Percentiles rank a stretch among this genome's conserved stretches.
phyloP scores from a whole-genome alignment of 805 yeast genomes.

The Ogataea nakhonphanomensis region DNA sequence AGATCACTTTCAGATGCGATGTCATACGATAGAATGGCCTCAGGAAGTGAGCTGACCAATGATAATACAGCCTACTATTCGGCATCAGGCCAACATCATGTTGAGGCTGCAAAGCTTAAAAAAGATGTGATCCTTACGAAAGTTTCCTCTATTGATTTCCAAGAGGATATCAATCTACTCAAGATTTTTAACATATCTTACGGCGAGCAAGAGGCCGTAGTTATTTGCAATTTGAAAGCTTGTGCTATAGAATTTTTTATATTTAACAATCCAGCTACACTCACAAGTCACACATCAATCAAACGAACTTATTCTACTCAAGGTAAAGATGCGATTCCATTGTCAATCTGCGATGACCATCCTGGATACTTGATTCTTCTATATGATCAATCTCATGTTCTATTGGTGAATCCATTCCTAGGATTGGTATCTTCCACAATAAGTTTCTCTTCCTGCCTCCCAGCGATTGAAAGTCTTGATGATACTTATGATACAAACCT shows the following conservation, averaged over 20 bases:
- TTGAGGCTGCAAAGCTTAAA: slow-evolving; percentile 38
- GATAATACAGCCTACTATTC: slow-evolving; percentile 26
- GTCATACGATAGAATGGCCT: slow-evolving; percentile 44
- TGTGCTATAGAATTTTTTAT: slow-evolving; percentile 49
- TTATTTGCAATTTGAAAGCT: slow-evolving; percentile 44
- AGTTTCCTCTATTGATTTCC: slow-evolving; percentile 42
- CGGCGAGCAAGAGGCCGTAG: slow-evolving; percentile 59
- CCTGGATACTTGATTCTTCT: slow-evolving; percentile 47
- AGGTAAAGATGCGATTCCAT: slow-evolving; percentile 39
- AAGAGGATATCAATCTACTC: slow-evolving; percentile 30
- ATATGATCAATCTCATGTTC: slow-evolving; percentile 33
- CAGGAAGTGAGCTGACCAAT: slow-evolving; percentile 33
- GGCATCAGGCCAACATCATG: slow-evolving; percentile 12
- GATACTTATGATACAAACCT: slow-evolving; percentile 25
- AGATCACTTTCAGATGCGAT: slow-evolving; percentile 38
- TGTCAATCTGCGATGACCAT: slow-evolving; percentile 30
- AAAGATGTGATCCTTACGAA: slow-evolving; percentile 73
- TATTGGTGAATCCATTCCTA: slow-evolving; percentile 56
- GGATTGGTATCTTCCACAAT: slow-evolving; percentile 40
- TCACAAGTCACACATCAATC: slow-evolving; percentile 24
- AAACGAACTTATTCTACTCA: slow-evolving; percentile 22
- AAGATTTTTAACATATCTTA: slow-evolving; percentile 39
- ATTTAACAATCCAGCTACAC: slow-evolving; percentile 37
- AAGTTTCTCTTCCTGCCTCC: slow-evolving; percentile 24
- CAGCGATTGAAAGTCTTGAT: slow-evolving; percentile 21